phyloP scores from a whole-genome alignment of 495 filamentous ascomycete species.

The Neurospora sp. region DNA sequence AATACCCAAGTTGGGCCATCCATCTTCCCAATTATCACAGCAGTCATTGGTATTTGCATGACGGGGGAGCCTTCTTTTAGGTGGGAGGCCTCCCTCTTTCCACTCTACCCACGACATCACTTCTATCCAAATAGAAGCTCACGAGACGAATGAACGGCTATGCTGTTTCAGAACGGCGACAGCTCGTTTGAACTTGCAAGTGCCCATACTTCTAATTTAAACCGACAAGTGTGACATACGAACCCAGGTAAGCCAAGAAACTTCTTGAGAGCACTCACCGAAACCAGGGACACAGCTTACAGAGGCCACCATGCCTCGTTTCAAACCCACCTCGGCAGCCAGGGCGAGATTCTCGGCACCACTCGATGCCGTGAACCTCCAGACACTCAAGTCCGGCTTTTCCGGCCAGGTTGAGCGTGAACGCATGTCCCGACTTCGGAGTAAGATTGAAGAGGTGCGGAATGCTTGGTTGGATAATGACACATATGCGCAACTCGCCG shows the following conservation, averaged over 20 bases:
- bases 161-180: not conserved
- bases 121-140: not conserved
- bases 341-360: not conserved
- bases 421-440: not conserved
- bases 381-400: not conserved
- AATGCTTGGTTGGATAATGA: not conserved
- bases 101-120: not conserved
- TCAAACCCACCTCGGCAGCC: not conserved
- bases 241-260: not conserved
- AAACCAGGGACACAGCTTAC: not conserved
- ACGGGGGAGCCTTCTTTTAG: not conserved
- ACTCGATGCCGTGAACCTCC: not conserved
- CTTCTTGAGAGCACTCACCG: not conserved
- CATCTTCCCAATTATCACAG: not conserved
- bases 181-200: not conserved
- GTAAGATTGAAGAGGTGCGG: not conserved
- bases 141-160: not conserved
- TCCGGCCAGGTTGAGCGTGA: not conserved
- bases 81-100: not conserved
- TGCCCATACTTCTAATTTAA: not conserved
- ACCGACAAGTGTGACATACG: not conserved
- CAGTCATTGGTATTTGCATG: not conserved
- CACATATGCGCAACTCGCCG: not conserved
- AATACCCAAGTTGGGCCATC: not conserved
- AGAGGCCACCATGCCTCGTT: not conserved